Evolutionary conservation across 2,329 filamentous ascomycete species (phyloP).

Genomic region (Penicillium crustosum): DNA sequence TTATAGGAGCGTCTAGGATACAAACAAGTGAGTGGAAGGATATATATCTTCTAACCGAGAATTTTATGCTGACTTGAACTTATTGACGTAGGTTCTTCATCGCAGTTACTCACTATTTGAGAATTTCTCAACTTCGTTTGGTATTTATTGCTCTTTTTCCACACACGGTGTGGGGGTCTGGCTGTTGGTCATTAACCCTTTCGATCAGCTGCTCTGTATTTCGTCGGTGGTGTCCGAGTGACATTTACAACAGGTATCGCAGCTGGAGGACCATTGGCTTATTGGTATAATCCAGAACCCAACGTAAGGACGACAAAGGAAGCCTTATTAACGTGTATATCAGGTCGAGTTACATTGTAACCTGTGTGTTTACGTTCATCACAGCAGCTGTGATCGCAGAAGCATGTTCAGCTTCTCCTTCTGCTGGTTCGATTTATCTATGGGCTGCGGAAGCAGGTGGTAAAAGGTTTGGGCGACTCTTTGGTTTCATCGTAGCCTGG

Average conservation of each 20-base stretch:
- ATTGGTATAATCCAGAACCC: conserved; percentile 35
- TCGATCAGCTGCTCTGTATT: conserved; percentile 57
- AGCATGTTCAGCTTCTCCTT: conserved; percentile 59
- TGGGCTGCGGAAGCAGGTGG: conserved; percentile 61
- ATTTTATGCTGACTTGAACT: background rate
- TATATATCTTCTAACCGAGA: background rate
- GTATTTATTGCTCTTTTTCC: background rate
- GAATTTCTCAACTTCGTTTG: background rate
- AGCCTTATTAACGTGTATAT: background rate
- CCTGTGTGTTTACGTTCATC: conserved; percentile 61
- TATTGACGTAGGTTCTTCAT: background rate
- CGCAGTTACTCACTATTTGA: background rate
- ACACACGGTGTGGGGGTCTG: background rate
- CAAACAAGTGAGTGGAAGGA: background rate
- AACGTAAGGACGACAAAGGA: background rate
- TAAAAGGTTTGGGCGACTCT: conserved; percentile 54
- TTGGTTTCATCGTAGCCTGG: conserved; percentile 63
- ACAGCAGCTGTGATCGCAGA: conserved; percentile 61
- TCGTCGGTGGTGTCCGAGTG: conserved; percentile 59
- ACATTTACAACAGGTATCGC: conserved; percentile 63
- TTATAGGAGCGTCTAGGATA: background rate
- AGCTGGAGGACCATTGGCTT: conserved; percentile 60
- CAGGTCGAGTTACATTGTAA: conserved; percentile 60
- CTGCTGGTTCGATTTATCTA: conserved; percentile 61
- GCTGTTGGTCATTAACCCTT: background rate